These are phyloP conservation scores for Trypanosoma cruzi DNA, from an alignment of 208 protist species.

Conservation along the genomic window DNA sequence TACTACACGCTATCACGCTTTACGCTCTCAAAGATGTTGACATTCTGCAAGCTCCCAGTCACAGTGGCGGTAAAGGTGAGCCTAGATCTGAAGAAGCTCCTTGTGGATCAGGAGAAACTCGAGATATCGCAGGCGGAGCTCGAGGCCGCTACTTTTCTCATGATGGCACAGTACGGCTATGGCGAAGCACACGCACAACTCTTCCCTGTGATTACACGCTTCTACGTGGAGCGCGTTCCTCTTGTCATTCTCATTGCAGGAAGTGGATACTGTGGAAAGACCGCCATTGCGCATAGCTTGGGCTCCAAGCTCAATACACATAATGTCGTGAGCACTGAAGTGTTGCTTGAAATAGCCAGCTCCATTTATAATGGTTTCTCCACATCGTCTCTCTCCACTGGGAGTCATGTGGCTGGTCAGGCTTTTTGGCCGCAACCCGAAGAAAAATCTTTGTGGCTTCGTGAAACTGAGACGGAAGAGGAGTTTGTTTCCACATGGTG, in stretches of 20 bases:
- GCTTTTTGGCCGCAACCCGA: not conserved
- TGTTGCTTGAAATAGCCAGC: constrained; percentile 40
- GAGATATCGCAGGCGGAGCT: constrained; percentile 50
- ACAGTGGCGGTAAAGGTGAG: constrained; percentile 49
- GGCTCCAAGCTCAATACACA: constrained; percentile 49
- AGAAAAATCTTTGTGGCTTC: constrained; percentile 16
- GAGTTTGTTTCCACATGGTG: constrained; percentile 19
- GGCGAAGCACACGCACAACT: constrained; percentile 30
- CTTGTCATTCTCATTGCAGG: constrained; percentile 58
- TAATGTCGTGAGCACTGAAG: constrained; percentile 52
- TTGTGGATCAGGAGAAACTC: constrained; percentile 44
- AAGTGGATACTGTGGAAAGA: constrained; percentile 42
- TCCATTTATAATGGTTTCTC: constrained; percentile 23
- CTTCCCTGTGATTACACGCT: constrained; percentile 47
- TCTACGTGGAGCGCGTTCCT: constrained; percentile 50
- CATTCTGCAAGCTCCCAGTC: constrained; percentile 51
- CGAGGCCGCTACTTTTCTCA: constrained; percentile 28
- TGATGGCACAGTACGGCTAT: constrained; percentile 40
- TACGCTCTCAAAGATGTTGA: constrained; percentile 65
- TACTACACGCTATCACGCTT: constrained; percentile 76
- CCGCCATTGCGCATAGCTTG: constrained; percentile 43
- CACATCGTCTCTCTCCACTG: not conserved
- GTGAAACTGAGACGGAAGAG: constrained; percentile 9
- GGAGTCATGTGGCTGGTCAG: not conserved
- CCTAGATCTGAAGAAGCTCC: constrained; percentile 56